Evolutionary conservation across 768 basidiomycete species (phyloP), one percentile per base, ranked within the genome.

Genomic region (Clitopilus hobsonii): DNA sequence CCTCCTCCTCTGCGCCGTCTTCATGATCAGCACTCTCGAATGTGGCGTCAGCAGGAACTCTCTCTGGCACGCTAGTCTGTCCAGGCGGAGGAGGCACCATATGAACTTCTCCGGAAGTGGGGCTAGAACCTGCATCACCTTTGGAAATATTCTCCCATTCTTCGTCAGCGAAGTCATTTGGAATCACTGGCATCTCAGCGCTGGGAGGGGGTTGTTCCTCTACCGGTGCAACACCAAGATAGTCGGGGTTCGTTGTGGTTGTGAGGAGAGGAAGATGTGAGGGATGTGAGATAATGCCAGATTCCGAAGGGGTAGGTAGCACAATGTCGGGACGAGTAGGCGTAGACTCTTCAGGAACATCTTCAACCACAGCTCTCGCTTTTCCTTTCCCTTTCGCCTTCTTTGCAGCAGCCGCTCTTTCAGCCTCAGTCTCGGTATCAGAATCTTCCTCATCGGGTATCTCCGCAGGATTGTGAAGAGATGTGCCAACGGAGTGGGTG

Each of bases 391-490:
- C 49, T 50, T 50, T 50, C 11, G 49, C 49, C 38, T 41, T 41
- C 18, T 41, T 41, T 7, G n/a, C 8, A 41, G 38, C 18, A 20
- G 38, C n/a, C n/a, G n/a, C 38, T 20, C 8, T 41, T 26, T 50
- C 49, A 29, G 11, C 11, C 26, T 58, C 54, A 18, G 50, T 52
- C 13, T 23, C 26, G 30, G 53, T 53, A 1, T 59, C 57, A n/a
- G 48, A 56, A 1, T 26, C 59, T 38, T 56, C 54, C 8, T 62
- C 57, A 16, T 59, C 58, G 13, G 20, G 47, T 18, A 59, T 26
- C 25, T 38, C 22, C 50, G 36, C 49, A 51, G 49, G 38, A 29
- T 50, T 50, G 25, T 26, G 25, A 20, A 50, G 24, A 7, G 49
- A 50, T 16, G 49, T 26, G 3, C 28, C 49, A 26, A 50, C 5